Base-by-base conservation (phyloP, 306 rosid species). In the Cotoneaster glaucophyllus region DNA sequence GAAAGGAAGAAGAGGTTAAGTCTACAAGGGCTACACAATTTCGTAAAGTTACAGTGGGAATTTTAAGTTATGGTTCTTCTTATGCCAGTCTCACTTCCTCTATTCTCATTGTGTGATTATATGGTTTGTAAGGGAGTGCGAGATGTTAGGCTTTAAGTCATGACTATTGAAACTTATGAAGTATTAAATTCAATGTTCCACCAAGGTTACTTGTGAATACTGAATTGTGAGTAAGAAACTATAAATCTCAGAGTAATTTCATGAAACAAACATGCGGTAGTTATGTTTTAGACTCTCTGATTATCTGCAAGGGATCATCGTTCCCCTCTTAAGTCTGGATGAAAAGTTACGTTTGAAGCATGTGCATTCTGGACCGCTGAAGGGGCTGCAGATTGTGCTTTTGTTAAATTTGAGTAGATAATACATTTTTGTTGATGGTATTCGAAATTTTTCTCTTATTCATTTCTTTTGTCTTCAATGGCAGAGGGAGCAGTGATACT, bases 401-500 rank as follows among this genome's bases (percentile, higher is more conserved):
- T 67, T 56, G 68, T 64, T 56, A 41, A 32, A 32, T 63, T 29
- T 57, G 37, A 45, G 67, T n/a, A 7, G 21, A 26, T 39, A 50
- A 24, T 22, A 11, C 13, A 71, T 11, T 59, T 66, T 10, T 2
- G 24, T 37, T 56, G 8, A 22, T 19, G 29, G 13, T 41, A 34
- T 31, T 50, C 25, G 70, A 44, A 67, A 12, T 26, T 44, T 57
- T 24, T 52, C 43, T 22, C 67, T 32, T 74, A 8, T 7, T 76
- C 25, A 28, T 31, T 76, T 29, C 37, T 67, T 2, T 41, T 69
- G 69, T 81, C 53, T 31, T 24, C 41, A 48, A 32, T 28, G 67
- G 50, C 70, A 81, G 84, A 56, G 70, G 57, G 25, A 29, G 63
- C 41, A 6, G 75, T 43, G 80, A 57, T 53, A 63, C 70, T 61